Evolutionary conservation across 2,329 filamentous ascomycete genomes (phyloP).

Genomic region (Fusarium lateritium): DNA sequence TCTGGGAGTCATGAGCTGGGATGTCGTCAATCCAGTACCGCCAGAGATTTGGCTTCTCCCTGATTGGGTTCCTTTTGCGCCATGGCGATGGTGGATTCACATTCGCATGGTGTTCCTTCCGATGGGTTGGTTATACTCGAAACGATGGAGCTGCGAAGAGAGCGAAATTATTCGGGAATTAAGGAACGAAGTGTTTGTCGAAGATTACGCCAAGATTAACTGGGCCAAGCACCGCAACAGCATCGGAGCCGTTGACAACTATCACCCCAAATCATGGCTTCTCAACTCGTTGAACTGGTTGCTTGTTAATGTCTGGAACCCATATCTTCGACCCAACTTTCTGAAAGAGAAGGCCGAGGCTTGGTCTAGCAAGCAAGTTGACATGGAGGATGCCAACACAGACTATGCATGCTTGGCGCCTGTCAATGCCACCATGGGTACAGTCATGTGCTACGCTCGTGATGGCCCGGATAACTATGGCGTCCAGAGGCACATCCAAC

Average conservation of each 20-base stretch:
- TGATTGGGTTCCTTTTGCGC: constrained; percentile 90
- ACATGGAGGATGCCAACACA: constrained; percentile 94
- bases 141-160: constrained; percentile 81
- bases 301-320: constrained; percentile 84
- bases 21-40: constrained; percentile 93
- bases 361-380: constrained; percentile 85
- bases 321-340: constrained; percentile 77
- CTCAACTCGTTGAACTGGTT: constrained; percentile 85
- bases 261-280: constrained; percentile 90
- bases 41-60: constrained; percentile 94
- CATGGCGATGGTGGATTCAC: constrained; percentile 98
- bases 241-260: constrained; percentile 86
- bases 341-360: constrained; percentile 81
- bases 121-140: constrained; percentile 92
- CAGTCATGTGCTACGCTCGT: constrained; percentile 86
- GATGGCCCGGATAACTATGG: constrained; percentile 83
- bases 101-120: constrained; percentile 96
- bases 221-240: constrained; percentile 86
- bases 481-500: constrained; percentile 83
- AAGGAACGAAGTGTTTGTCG: constrained; percentile 84
- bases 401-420: constrained; percentile 89
- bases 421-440: constrained; percentile 92
- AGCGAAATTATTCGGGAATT: constrained; percentile 81
- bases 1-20: constrained; percentile 87
- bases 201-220: constrained; percentile 83